Evolutionary conservation across 768 basidiomycete genomes (phyloP), one percentile per base, ranked within the genome.

Genomic region (Basidioascus undulatus): DNA sequence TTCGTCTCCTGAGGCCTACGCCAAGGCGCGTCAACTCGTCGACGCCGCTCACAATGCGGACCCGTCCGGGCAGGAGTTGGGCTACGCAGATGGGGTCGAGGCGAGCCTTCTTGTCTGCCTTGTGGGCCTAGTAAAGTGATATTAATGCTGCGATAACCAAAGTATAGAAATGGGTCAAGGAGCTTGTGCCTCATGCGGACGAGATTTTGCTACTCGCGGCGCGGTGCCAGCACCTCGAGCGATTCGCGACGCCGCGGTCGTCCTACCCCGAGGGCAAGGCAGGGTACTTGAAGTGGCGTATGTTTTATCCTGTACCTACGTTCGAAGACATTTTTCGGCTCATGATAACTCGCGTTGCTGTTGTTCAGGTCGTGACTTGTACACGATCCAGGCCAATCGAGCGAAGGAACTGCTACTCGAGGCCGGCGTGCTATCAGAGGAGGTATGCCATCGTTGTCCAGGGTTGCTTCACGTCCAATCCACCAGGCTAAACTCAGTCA

Each of bases 81-180:
- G 35, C 18, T 43, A 43, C 32, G 42, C 42, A 18, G 42, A 43
- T 26, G 37, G 32, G 5, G 37, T 43, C 30, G 42, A 43, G 19
- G 8, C 37, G 20, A 19, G 16, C 30, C 21, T n/a, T 9, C 35
- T 18, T 5, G 9, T 9, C 21, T 12, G 32, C 3, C 32, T 25
- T 8, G 25, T 18, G 15, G 13, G 11, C 3, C n/a, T n/a, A n/a
- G n/a, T n/a, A 41, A n/a, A n/a, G n/a, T n/a, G n/a, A n/a, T n/a
- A n/a, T n/a, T n/a, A n/a, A n/a, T n/a, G n/a, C n/a, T n/a, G n/a
- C n/a, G n/a, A n/a, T n/a, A n/a, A n/a, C n/a, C n/a, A n/a, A n/a
- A n/a, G n/a, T n/a, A n/a, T n/a, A 15, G 28, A 15, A 30, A 30
- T 30, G 34, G 25, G 27, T 26, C 6, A 30, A 30, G 26, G 39